Conservation (phyloP, 2,329 filamentous ascomycete species). For the Paecilomyces sp. region DNA sequence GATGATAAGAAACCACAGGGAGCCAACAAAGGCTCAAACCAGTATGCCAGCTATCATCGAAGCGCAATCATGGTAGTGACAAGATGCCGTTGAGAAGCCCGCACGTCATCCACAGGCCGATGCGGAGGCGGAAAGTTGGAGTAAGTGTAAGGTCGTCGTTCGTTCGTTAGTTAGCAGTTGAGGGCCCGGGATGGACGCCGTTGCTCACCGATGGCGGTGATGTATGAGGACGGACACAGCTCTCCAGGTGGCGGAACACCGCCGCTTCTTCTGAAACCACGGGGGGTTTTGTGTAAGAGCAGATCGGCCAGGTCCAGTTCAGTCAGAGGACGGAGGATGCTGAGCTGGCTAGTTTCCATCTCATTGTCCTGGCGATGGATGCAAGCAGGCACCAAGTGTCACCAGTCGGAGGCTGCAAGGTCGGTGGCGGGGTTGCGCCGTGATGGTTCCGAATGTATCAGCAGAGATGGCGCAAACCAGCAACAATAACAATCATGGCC, state of each 20-base stretch:
- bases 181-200: neutral
- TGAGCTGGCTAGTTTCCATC: neutral
- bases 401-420: neutral
- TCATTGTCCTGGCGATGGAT: neutral
- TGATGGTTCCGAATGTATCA: neutral
- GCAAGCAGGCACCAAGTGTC: neutral
- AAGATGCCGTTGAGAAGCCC: neutral
- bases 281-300: neutral
- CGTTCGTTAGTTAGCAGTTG: neutral
- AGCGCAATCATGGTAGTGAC: conserved; percentile 11
- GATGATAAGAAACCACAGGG: conserved; percentile 15
- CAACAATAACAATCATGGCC: neutral
- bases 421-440: neutral
- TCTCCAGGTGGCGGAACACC: neutral
- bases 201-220: neutral
- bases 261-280: neutral
- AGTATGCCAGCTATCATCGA: conserved; percentile 18
- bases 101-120: neutral
- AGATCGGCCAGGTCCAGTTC: neutral
- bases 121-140: neutral
- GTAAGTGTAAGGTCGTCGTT: neutral
- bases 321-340: neutral
- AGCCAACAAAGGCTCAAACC: conserved; percentile 24
- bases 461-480: neutral
- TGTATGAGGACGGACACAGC: neutral